phyloP scores from a whole-genome alignment of 2,329 filamentous ascomycete species.

The Colletotrichum plurivorum region DNA sequence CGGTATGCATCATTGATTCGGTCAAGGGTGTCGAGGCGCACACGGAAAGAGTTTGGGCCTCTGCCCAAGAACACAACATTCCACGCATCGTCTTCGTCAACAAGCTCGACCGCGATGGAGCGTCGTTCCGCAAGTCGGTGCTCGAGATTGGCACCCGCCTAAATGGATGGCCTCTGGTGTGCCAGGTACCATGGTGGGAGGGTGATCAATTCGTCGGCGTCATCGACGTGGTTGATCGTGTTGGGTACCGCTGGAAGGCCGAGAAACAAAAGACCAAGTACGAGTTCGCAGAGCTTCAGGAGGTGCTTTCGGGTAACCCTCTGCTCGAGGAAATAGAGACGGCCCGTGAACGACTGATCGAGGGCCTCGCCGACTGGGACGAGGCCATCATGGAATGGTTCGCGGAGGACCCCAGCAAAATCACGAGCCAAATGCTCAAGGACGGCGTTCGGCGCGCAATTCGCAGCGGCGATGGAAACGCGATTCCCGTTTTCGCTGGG shows the following conservation, averaged over 20 bases:
- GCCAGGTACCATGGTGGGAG: slow-evolving; percentile 96
- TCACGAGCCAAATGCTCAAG: slow-evolving; percentile 77
- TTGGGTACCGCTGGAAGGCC: slow-evolving; percentile 79
- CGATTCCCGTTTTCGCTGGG: slow-evolving; percentile 90
- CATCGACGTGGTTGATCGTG: slow-evolving; percentile 84
- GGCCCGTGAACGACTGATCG: slow-evolving; percentile 84
- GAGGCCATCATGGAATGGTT: slow-evolving; percentile 89
- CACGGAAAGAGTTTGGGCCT: slow-evolving; percentile 95
- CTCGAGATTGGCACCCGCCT: slow-evolving; percentile 87
- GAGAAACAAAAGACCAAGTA: slow-evolving; percentile 54
- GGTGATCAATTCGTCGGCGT: slow-evolving; percentile 86
- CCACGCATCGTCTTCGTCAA: slow-evolving; percentile 85
- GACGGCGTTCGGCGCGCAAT: slow-evolving; percentile 82
- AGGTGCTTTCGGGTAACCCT: slow-evolving; percentile 58
- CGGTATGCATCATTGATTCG: slow-evolving; percentile 92
- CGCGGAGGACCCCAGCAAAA: slow-evolving; percentile 82
- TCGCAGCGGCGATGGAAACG: slow-evolving; percentile 74
- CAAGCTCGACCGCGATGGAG: slow-evolving; percentile 84
- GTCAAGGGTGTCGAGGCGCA: slow-evolving; percentile 97
- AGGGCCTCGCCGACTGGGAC: slow-evolving; percentile 89
- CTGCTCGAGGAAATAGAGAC: slow-evolving; percentile 78
- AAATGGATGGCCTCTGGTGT: slow-evolving; percentile 88
- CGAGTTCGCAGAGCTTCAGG: slow-evolving; percentile 44
- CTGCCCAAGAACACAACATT: slow-evolving; percentile 87
- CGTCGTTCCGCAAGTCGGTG: slow-evolving; percentile 86